Evolutionary conservation across 179 eudicot species (phyloP).

Genomic region (Gypsophila paniculata): DNA sequence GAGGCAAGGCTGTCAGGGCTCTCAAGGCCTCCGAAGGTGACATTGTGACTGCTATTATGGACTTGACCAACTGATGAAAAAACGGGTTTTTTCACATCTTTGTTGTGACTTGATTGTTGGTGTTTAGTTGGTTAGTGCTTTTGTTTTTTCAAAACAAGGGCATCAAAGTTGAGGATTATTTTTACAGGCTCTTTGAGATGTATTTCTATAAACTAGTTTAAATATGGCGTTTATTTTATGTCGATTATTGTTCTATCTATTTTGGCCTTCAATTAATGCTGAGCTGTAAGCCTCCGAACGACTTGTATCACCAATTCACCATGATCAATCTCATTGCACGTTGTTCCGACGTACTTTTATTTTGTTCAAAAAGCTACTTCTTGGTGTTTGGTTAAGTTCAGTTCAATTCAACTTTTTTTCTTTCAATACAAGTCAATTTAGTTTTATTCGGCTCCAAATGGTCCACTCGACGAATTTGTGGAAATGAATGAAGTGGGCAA

Average conservation of each 20-base stretch:
- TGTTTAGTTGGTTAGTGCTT: slow-evolving; percentile 22
- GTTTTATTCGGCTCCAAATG: no score
- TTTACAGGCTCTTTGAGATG: slow-evolving; percentile 22
- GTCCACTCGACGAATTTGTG: no score
- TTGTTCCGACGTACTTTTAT: no score
- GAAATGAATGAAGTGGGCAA: no score
- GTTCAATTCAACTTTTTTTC: no score
- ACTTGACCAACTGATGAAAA: slow-evolving; percentile 45
- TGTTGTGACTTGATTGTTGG: slow-evolving; percentile 12
- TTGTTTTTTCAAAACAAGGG: slow-evolving; percentile 14
- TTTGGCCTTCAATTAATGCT: no score
- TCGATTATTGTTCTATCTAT: background rate
- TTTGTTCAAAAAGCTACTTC: no score
- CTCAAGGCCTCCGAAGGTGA: slow-evolving; percentile 65
- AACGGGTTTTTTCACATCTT: background rate
- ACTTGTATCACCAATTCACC: no score
- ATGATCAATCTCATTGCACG: no score
- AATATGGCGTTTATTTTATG: background rate
- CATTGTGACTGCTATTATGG: slow-evolving; percentile 86
- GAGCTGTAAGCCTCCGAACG: no score
- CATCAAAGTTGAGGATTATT: slow-evolving; percentile 22
- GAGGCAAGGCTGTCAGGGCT: slow-evolving; percentile 61
- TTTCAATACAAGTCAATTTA: no score
- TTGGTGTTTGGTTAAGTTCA: no score
- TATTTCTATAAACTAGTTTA: slow-evolving; percentile 13